phyloP scores from a whole-genome alignment of 176 grass and related monocot species.

The Urochloa ruziziensis region DNA sequence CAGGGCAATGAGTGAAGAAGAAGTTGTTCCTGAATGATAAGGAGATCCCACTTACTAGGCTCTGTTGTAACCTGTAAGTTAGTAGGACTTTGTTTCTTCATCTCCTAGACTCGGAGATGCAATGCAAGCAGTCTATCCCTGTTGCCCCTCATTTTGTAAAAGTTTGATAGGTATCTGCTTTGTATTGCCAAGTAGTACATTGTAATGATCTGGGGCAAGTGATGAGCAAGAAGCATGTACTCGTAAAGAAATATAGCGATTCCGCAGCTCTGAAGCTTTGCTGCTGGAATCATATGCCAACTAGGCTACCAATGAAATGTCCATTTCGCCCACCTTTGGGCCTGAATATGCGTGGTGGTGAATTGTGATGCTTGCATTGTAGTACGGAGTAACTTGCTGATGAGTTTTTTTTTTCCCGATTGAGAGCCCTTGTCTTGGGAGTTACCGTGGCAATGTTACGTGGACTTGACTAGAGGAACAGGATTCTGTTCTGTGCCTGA shows the following conservation, averaged over 20 bases:
- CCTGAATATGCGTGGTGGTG: not conserved
- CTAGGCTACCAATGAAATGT: constrained; percentile 20
- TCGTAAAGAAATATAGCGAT: constrained; percentile 34
- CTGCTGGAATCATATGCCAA: constrained; percentile 37
- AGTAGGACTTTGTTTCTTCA: constrained; percentile 41
- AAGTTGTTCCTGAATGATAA: constrained; percentile 57
- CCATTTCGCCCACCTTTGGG: not conserved
- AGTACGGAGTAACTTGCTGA: too few relatives aligned
- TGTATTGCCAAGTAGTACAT: constrained; percentile 33
- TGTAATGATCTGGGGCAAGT: constrained; percentile 22
- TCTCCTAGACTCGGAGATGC: constrained; percentile 29
- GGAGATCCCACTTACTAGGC: constrained; percentile 17
- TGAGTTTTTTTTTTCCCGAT: not conserved
- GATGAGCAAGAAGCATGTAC: constrained; percentile 26
- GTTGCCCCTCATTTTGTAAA: constrained; percentile 30
- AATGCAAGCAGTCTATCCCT: constrained; percentile 37
- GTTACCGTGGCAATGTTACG: too few relatives aligned
- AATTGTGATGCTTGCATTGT: not conserved
- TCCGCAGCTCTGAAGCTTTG: constrained; percentile 43
- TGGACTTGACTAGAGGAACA: not conserved
- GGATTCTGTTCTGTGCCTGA: not conserved
- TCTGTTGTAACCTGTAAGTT: constrained; percentile 42
- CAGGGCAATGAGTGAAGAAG: constrained; percentile 43
- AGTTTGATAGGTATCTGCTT: constrained; percentile 34
- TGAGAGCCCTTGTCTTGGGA: not conserved